Conservation (phyloP, 306 rosid species). For the Boehmeria nivea region DNA sequence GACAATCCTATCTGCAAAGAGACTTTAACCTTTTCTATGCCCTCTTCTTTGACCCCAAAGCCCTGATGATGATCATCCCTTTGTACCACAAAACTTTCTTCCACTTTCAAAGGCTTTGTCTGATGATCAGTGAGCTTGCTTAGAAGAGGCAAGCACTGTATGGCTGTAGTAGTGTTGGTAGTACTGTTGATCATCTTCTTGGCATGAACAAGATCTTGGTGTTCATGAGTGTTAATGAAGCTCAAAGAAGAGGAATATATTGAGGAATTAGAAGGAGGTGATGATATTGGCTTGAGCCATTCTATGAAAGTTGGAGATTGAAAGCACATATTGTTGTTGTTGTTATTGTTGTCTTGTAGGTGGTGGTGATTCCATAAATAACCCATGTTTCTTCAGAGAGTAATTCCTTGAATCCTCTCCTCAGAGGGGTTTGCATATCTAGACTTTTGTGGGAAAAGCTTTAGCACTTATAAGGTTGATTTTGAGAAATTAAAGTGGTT, state of each 20-base stretch:
- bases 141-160: conserved; percentile 69
- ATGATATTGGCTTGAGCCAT: conserved; percentile 74
- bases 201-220: conserved; percentile 18
- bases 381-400: conserved; percentile 51
- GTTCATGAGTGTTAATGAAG: neutral
- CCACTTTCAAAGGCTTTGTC: conserved; percentile 24
- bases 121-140: conserved; percentile 24
- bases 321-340: conserved; percentile 35
- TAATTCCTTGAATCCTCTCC: conserved; percentile 33
- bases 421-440: conserved; percentile 40
- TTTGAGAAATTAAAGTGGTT: conserved; percentile 37
- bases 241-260: conserved; percentile 4
- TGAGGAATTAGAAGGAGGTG: conserved; percentile 22
- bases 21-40: conserved; percentile 49
- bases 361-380: conserved; percentile 45
- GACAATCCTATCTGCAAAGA: conserved; percentile 88
- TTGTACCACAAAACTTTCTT: conserved; percentile 21
- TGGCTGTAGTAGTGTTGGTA: neutral
- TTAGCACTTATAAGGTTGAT: conserved; percentile 26
- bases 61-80: too few species aligned
- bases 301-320: conserved; percentile 84
- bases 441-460: conserved; percentile 34
- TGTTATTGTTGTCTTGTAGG: too few species aligned
- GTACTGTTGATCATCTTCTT: conserved; percentile 17
- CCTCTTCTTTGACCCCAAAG: conserved; percentile 47